A percentile compares a stretch with the other conserved stretches of the same genome.
Evolutionary conservation across 805 yeast species (phyloP).

Genomic region (Nakazawaea sp.): DNA sequence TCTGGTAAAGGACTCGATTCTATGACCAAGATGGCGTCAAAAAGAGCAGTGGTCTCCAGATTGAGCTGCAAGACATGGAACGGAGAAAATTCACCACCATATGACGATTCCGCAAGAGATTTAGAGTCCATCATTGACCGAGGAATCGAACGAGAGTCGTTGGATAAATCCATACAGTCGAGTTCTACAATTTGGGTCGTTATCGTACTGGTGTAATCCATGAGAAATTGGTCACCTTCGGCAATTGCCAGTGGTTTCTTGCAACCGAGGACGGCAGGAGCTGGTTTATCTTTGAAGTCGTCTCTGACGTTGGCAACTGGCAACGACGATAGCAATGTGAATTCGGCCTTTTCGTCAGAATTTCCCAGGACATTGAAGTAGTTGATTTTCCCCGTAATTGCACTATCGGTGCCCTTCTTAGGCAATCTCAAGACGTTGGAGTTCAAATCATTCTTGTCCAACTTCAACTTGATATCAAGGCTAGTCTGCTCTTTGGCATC

Average conservation of each 20-base stretch:
- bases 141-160: conserved; percentile 39
- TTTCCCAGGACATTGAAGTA: conserved; percentile 4
- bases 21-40: conserved; percentile 44
- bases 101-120: conserved; percentile 44
- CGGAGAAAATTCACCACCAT: conserved; percentile 42
- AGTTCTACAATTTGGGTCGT: conserved; percentile 24
- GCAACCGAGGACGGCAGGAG: conserved; percentile 9
- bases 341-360: neutral
- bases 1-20: conserved; percentile 19
- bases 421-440: conserved; percentile 5
- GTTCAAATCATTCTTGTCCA: conserved; percentile 17
- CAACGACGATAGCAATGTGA: conserved; percentile 8
- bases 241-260: neutral
- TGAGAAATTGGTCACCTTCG: neutral
- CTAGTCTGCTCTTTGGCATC: neutral
- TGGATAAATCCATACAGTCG: conserved; percentile 39
- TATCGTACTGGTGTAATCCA: conserved; percentile 18
- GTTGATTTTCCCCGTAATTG: neutral
- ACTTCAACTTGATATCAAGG: conserved; percentile 14
- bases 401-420: neutral
- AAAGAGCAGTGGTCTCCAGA: conserved; percentile 30
- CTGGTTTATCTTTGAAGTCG: neutral
- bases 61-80: conserved; percentile 41
- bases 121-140: conserved; percentile 31
- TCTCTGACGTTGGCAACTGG: neutral